Conservation (phyloP, 495 filamentous ascomycete species). For the Aspergillus cristatus region DNA sequence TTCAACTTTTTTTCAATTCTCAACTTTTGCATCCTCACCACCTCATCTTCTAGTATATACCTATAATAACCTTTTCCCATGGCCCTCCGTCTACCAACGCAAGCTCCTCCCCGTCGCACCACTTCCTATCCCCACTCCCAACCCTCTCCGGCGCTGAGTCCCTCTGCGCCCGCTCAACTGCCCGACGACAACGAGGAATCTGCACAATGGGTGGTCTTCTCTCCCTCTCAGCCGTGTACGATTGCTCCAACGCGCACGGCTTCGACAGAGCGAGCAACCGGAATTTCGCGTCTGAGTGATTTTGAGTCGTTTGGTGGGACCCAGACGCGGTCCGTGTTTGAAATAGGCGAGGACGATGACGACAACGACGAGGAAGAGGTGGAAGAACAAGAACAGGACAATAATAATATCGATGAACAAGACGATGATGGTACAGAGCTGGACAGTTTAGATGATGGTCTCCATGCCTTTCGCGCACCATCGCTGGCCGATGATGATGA, state of each 20-base stretch:
- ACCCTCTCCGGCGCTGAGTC: slow-evolving; percentile 26
- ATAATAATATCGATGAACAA: too few species aligned
- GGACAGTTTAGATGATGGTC: slow-evolving; percentile 83
- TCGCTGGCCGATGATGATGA: slow-evolving; percentile 48
- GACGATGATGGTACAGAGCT: slow-evolving; percentile 60
- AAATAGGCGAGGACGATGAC: slow-evolving; percentile 37
- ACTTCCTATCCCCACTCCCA: slow-evolving; percentile 40
- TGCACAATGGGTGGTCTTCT: slow-evolving; percentile 95
- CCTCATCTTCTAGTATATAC: background rate
- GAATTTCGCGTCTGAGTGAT: slow-evolving; percentile 69
- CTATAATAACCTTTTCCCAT: too few species aligned
- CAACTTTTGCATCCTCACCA: background rate
- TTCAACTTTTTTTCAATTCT: background rate
- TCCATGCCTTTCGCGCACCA: slow-evolving; percentile 71
- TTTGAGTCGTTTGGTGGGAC: slow-evolving; percentile 69
- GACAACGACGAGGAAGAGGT: too few species aligned
- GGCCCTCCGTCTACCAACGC: slow-evolving; percentile 76
- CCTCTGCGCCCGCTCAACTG: slow-evolving; percentile 28
- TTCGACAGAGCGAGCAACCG: slow-evolving; percentile 64
- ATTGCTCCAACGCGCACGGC: slow-evolving; percentile 59
- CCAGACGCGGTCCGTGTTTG: slow-evolving; percentile 37
- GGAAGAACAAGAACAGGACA: too few species aligned
- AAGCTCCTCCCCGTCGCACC: slow-evolving; percentile 50
- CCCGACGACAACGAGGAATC: slow-evolving; percentile 57
- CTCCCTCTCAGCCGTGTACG: slow-evolving; percentile 53